Evolutionary conservation across 805 yeast genomes (phyloP), one percentile per base, ranked within the genome.

Genomic region (Torulaspora gathmanii): DNA sequence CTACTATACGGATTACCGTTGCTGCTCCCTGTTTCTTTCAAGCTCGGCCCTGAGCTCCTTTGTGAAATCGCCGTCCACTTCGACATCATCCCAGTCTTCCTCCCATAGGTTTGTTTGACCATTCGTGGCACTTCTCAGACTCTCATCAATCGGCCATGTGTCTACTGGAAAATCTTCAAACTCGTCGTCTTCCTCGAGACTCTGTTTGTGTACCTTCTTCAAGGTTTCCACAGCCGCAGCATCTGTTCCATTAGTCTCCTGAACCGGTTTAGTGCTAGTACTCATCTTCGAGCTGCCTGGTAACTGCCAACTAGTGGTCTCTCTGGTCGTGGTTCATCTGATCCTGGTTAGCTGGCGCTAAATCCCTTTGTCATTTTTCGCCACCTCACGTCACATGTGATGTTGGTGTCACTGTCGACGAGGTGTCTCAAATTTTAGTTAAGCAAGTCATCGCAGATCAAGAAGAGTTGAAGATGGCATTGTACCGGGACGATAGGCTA

Each of bases 51-150:
- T 80, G 62, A 91, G 73, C 56, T 77, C 81, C 51, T 74, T 75
- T 34, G 93, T 80, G 68, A 91, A 93, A 53, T 87, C 88, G 59
- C 90, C 97, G 49, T 86, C 93, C 47, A 83, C 86, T 58, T 90
- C 96, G 51, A 89, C 95, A 63, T 91, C 95, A 55, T 86, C 97
- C 99, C 99, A 91, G 64, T 88, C 91, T 67, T 90, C 96, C 56
- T 90, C 96, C 97, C 98, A 90, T 42, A 90, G 77, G 50, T 79
- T 75, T 56, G 78, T 67, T 65, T 77, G 75, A 53, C 77, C 72
- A 54, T 72, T 49, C 5, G 47, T 39, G 8, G 57, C 70, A 29
- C 74, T 61, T 49, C 75, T 73, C 52, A 79, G 63, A 45, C 82
- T 65, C 57, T 82, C 73, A 46, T 73, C 65, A 29, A 72, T 75